Evolutionary conservation across 352 stramenopile species (phyloP), one percentile per base, ranked within the genome.

Genomic region (Aphanomyces stellatus): DNA sequence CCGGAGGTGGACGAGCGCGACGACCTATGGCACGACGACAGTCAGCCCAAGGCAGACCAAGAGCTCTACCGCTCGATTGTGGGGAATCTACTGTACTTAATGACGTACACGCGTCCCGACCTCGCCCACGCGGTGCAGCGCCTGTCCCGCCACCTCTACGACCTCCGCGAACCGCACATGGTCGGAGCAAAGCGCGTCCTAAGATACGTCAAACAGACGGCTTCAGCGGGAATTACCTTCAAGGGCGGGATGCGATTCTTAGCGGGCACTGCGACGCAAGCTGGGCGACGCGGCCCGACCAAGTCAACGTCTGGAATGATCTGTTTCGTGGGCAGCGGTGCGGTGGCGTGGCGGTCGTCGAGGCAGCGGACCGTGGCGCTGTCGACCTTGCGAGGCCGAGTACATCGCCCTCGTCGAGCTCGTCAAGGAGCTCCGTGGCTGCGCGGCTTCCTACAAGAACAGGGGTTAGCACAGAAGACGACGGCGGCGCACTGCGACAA

Each of bases 61-160:
- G n/a, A 6, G n/a, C 33, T 51, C 25, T 61, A 65, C 28, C 35
- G 53, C 5, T 62, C 64, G 13, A 30, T 71, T 1, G 41, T 71
- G 1, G 69, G 62, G 0, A 66, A 31, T 17, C 53, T 74, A 6
- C 28, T 55, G 11, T 71, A 74, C 57, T 25, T 74, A 33, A 63
- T 69, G 17, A 67, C 67, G 4, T 69, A 61, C 57, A 65, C 71
- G 0, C 31, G 71, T 13, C 62, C 71, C 1, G 67, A 73, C 33
- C 60, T 76, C 30, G 62, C 71, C 1, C 65, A 69, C 40, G 55
- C 51, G 0, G 60, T n/a, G n/a, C n/a, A n/a, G n/a, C n/a, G n/a
- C n/a, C n/a, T n/a, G n/a, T n/a, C n/a, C n/a, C n/a, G n/a, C n/a
- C n/a, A n/a, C n/a, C n/a, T 66, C 0, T 31, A 62, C 22, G 25